Evolutionary conservation across 2,329 filamentous ascomycete species (phyloP).

Genomic region (Rutstroemia sp.): DNA sequence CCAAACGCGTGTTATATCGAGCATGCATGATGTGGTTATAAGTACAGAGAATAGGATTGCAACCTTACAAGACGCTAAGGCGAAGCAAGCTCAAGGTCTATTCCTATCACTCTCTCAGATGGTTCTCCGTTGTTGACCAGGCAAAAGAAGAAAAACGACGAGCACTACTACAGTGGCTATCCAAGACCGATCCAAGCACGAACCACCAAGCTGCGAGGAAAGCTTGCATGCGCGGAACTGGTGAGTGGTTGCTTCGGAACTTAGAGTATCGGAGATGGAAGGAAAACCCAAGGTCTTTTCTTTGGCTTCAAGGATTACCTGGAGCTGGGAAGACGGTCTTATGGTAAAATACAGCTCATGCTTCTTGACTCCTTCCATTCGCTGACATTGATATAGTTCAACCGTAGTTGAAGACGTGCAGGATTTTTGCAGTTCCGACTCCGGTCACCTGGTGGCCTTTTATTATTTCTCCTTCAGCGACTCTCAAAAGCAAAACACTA

Average conservation of each 20-base stretch:
- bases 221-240: background rate
- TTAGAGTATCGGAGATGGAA: background rate
- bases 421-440: background rate
- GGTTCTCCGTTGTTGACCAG: background rate
- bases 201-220: background rate
- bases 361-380: background rate
- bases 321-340: background rate
- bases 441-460: background rate
- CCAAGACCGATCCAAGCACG: background rate
- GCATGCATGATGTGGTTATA: background rate
- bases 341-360: background rate
- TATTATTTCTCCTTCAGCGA: constrained; percentile 1
- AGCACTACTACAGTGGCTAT: background rate
- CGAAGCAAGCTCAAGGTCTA: background rate
- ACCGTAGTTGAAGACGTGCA: background rate
- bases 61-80: background rate
- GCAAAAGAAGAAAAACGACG: background rate
- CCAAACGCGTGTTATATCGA: background rate
- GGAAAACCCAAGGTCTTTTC: background rate
- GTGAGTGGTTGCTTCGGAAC: background rate
- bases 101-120: background rate
- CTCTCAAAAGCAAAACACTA: background rate
- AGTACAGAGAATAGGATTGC: background rate
- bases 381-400: background rate
- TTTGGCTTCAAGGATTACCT: background rate